Base-by-base conservation (phyloP, 345 rosid species). In the Luvunga scandens region DNA sequence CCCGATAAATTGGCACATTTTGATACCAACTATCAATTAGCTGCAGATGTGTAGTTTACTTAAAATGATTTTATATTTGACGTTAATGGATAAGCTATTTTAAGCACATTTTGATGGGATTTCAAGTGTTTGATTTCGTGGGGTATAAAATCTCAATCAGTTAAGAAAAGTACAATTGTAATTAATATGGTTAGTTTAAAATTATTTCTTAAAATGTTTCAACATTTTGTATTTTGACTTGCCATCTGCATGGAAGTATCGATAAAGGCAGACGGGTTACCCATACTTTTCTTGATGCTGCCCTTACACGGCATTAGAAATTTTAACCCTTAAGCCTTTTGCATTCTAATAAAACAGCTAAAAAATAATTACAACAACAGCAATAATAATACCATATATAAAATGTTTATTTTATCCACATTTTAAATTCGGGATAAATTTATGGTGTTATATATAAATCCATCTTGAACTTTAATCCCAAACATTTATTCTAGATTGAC, bases 91-190 rank as follows among this genome's bases (percentile, higher is more conserved):
- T 79, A 53, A 79, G 69, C 68, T 71, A 79, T 76, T 82, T 64
- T 55, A 80, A 77, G 81, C 25, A 73, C 50, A 77, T 82, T 75
- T 76, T 77, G 77, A 76, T 80, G 84, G 66, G 84, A 78, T 76
- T 76, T 78, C 81, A 78, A 71, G 82, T 80, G 82, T 68, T 88
- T 71, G 84, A 83, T 88, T 85, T 86, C 89, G 84, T 83, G 89
- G 87, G 86, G 84, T 86, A 80, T 86, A 72, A 88, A 76, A 80
- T 83, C 91, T 78, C 83, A 80, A 88, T 88, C 91, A 78, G 84
- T 82, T 85, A 84, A 83, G 86, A 75, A 82, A 84, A 74, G 28
- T 18, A 75, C 13, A 39, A 59, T n/a, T 71, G 13, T 55, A 68
- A 78, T 76, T 73, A 79, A 59, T 59, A 59, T 59, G 62, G 62